Evolutionary conservation across 768 basidiomycete genomes (phyloP).

Genomic region (Boletus vinaceobasis): DNA sequence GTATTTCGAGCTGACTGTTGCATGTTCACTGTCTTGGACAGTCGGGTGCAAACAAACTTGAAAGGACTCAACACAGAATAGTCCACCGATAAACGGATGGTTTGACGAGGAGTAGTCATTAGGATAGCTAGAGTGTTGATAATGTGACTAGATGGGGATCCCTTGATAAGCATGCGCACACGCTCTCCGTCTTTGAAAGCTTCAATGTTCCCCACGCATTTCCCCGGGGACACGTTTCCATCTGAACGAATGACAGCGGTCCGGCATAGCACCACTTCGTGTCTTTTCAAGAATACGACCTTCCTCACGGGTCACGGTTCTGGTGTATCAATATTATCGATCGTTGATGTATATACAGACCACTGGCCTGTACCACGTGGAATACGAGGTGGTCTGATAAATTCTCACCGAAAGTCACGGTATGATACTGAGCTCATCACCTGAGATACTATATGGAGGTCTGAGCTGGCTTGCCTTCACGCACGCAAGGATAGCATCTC

Average conservation of each 20-base stretch:
- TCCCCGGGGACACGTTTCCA: not conserved
- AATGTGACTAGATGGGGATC: not conserved
- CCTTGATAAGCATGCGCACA: not conserved
- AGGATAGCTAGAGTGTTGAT: not conserved
- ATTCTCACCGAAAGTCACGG: no score
- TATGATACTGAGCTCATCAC: no score
- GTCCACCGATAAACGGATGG: not conserved
- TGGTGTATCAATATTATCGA: not conserved
- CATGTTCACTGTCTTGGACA: not conserved
- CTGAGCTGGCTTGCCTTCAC: not conserved
- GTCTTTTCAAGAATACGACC: not conserved
- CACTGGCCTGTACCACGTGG: no score
- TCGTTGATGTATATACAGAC: no score
- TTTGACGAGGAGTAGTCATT: not conserved
- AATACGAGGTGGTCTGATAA: no score
- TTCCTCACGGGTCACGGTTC: not conserved
- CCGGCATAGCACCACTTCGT: not conserved
- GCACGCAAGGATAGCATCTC: not conserved
- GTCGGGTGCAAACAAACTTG: not conserved
- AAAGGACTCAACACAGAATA: not conserved
- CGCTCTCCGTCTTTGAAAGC: not conserved
- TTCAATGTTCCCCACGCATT: not conserved
- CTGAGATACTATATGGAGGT: not conserved
- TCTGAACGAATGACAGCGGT: not conserved
- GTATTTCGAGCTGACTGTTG: not conserved